Base-by-base conservation (phyloP, 192 early-diverging fungal genomes). In the Powellomyces hirtus region DNA sequence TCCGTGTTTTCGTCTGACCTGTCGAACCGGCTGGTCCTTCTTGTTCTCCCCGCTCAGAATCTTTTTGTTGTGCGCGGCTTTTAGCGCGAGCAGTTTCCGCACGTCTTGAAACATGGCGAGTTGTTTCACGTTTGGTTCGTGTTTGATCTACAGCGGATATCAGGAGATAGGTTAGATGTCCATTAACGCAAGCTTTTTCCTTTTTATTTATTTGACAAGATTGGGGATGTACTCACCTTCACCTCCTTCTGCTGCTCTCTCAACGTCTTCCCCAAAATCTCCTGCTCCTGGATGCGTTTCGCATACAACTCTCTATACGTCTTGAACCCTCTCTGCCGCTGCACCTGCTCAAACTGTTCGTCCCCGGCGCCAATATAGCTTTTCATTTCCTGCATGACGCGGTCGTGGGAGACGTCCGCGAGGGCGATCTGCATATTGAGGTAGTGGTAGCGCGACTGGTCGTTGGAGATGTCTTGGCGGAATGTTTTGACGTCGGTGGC, bases 281-380 rank as follows among this genome's bases (percentile, higher is more conserved):
- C 86, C 38, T 71, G 66, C 64, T 87, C 86, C 20, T 67, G 14
- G 26, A 85, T 80, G 53, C 77, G 76, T 36, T 77, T 75, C 29
- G 65, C 74, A 70, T 86, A 87, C 55, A 87, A 63, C 27, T 87
- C 86, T 11, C 86, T 57, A 56, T 85, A 87, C 13, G 86, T 81
- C 63, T 86, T 86, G 75, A 87, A 87, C 5, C 86, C 86, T 14
- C 84, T 64, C n/a, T 63, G 42, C 60, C 81, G 79, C 72, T 84
- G 81, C 51, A 67, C 38, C 1, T 59, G 60, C 68, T 87, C 86
- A 13, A 81, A 45, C 7, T 63, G 71, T 13, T 87, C 86, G 64
- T 86, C 86, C 14, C 80, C 84, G n/a, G n/a, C n/a, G 30, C 86
- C 86, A 64, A 87, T 86, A 74, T 86, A 86, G 1, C 80, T 79